Conservation (phyloP, 116 monocot genomes). For the Phalaenopsis hybrid region DNA sequence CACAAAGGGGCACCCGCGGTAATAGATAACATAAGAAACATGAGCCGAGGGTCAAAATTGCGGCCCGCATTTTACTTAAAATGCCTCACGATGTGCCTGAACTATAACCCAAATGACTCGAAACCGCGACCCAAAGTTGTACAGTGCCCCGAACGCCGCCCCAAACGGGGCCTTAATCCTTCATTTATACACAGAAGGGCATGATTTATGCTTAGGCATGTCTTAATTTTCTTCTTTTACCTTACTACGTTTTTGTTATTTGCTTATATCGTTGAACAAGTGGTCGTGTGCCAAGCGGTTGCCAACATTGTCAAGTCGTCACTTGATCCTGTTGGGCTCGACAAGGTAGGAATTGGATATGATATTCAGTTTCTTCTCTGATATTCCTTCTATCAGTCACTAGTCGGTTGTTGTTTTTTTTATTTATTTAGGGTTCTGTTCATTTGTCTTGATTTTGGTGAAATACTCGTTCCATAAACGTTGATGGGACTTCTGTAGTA, state of each 20-base stretch:
- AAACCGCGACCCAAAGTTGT: no score
- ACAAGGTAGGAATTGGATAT: constrained; percentile 51
- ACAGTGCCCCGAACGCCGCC: no score
- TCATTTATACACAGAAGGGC: neutral
- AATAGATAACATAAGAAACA: no score
- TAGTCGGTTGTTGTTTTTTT: neutral
- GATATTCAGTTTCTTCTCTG: neutral
- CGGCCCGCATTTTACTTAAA: no score
- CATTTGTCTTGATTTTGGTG: neutral
- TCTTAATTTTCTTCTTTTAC: neutral
- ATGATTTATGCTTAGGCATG: neutral
- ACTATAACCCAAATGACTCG: no score
- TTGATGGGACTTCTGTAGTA: neutral
- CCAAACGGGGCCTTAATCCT: neutral
- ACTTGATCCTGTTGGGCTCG: constrained; percentile 92
- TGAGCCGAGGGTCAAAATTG: no score
- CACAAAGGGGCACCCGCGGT: no score
- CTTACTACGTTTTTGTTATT: constrained; percentile 7
- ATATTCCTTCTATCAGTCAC: neutral
- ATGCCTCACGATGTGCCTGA: no score
- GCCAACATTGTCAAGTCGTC: constrained; percentile 97
- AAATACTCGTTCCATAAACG: no score
- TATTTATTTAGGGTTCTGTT: neutral
- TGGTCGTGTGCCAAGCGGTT: constrained; percentile 85
- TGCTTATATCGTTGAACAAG: constrained; percentile 21